Percentiles rank a stretch among this genome's conserved stretches.
phyloP scores from a whole-genome alignment of 208 protist genomes.

The Wallacemonas collosoma region DNA sequence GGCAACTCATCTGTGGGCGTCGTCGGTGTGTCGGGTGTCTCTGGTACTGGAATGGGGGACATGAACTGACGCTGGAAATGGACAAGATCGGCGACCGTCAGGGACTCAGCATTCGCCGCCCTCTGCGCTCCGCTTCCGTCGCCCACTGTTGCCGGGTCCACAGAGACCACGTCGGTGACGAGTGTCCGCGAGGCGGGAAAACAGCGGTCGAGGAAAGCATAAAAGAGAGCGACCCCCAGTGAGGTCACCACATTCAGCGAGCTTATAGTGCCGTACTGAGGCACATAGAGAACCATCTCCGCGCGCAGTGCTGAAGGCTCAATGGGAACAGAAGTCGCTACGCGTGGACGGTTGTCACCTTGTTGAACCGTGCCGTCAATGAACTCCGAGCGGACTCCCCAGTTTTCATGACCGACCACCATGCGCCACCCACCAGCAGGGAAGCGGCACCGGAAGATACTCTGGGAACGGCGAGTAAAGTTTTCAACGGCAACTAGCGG shows the following conservation, averaged over 20 bases:
- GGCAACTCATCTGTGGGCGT: too few relatives aligned
- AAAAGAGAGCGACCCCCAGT: slow-evolving; percentile 85
- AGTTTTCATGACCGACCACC: slow-evolving; percentile 87
- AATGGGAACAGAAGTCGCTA: background rate
- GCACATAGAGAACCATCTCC: slow-evolving; percentile 72
- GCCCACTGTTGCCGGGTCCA: too few relatives aligned
- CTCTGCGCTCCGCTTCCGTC: background rate
- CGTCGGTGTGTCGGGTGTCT: background rate
- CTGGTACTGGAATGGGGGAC: background rate
- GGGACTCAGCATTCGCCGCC: background rate
- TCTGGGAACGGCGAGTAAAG: slow-evolving; percentile 68
- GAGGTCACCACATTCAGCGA: slow-evolving; percentile 90
- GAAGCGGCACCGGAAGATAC: slow-evolving; percentile 55
- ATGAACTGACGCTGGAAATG: slow-evolving; percentile 17
- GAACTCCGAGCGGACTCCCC: slow-evolving; percentile 62
- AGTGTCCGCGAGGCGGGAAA: slow-evolving; percentile 51
- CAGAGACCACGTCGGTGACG: background rate
- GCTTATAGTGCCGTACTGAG: slow-evolving; percentile 91
- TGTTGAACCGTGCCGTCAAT: slow-evolving; percentile 20
- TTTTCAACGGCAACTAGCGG: slow-evolving; percentile 85
- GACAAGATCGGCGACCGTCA: background rate
- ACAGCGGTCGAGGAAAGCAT: slow-evolving; percentile 60
- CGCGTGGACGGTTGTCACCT: slow-evolving; percentile 3
- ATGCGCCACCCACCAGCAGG: slow-evolving; percentile 37
- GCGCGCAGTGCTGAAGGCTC: background rate